Base-by-base conservation (phyloP, 2,329 filamentous ascomycete genomes). In the Xylariomycetidae sp. region DNA sequence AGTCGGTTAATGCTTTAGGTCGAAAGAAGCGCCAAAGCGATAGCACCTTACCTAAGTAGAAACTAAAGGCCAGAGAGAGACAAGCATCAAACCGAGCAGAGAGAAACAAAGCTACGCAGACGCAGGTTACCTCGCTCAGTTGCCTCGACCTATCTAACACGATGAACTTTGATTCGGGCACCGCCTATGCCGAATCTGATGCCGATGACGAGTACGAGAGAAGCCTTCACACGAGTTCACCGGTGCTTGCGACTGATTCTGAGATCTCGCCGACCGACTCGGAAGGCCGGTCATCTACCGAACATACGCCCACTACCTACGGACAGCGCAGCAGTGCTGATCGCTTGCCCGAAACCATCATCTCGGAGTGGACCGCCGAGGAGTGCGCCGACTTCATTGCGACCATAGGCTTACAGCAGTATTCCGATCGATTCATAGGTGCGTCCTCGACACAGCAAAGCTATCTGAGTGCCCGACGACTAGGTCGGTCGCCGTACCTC, bases 381-480 rank as follows among this genome's bases (percentile, higher is more conserved):
- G 88, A 97, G 63, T 89, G 86, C 62, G 88, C 88, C 46, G 88
- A 94, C 52, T 97, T 94, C 56, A 77, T 96, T 48, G 74, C 79
- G 36, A 80, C 79, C 41, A 75, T 95, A 51, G 87, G 87, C 20
- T 65, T 95, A 50, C 72, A 78, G 46, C 86, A 94, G 58, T 95
- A 95, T 63, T 80, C 84, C 37, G 81, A 88, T 53, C 72, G 72
- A 15, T 94, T 95, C 58, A 69, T 92, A 61, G 87, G 88, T 94
- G 67, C 53, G 81, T 45, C 35, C 37, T 19, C 29, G 34, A 34
- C 25, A 34, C 16, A 28, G 13, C 12, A 10, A 16, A 5, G 18
- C 30, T 38, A 26, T 25, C 20, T 27, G 43, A 23, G 20, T 23
- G 8, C n/a, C 8, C n/a, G 8, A 23, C 20, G 20, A 8, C 20